Conservation (phyloP, 2,329 filamentous ascomycete species). For the Fusarium duplospermum region DNA sequence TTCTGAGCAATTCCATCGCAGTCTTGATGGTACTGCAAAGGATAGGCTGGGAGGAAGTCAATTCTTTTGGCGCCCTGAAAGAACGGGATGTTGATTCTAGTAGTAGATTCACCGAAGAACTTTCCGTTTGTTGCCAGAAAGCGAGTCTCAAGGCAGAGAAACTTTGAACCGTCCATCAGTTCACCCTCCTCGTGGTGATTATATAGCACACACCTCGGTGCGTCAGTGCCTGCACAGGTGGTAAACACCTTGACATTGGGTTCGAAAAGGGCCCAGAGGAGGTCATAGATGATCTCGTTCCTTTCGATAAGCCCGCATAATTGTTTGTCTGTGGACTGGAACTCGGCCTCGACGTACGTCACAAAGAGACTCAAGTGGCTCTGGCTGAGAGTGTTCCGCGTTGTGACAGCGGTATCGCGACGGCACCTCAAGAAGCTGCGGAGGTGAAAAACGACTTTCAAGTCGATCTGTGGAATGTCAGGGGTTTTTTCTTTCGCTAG, state of each 20-base stretch:
- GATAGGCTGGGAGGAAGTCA: neutral
- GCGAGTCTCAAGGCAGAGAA: neutral
- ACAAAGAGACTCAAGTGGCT: constrained; percentile 5
- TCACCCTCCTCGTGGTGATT: neutral
- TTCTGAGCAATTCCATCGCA: neutral
- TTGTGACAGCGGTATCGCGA: neutral
- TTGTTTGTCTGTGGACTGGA: neutral
- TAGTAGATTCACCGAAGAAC: neutral
- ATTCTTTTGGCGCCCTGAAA: neutral
- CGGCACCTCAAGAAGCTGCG: neutral
- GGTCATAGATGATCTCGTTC: constrained; percentile 8
- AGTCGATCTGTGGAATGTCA: neutral
- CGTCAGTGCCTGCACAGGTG: neutral
- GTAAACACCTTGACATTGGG: constrained; percentile 1
- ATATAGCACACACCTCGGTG: neutral
- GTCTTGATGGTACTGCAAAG: neutral
- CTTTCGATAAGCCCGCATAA: neutral
- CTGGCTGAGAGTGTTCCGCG: neutral
- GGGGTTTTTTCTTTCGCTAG: neutral
- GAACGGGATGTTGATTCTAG: neutral
- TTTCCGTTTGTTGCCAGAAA: neutral
- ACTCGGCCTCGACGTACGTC: neutral
- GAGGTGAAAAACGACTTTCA: neutral
- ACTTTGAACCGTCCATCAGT: neutral
- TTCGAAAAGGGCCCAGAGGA: constrained; percentile 7